Evolutionary conservation across 139 green algal species (phyloP).

Genomic region (Coelastrella sp.): DNA sequence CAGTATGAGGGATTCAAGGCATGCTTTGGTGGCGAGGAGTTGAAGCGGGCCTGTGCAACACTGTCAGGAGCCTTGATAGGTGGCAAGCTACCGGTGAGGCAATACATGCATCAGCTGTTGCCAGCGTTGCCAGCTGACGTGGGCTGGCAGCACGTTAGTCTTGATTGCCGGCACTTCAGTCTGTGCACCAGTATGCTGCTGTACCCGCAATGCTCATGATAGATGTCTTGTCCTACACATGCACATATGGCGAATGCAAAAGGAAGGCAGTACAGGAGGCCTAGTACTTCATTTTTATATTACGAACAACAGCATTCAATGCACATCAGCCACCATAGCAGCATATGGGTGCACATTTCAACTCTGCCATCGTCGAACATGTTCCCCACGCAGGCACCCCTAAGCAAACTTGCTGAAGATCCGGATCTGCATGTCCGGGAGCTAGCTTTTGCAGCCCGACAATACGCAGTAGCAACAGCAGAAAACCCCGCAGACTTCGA

Average conservation of each 20-base stretch:
- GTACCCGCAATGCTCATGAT: no score
- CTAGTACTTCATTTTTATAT: no score
- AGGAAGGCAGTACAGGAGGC: no score
- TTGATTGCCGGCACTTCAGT: no score
- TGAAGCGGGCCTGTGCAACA: slow-evolving; percentile 65
- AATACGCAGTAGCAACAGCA: slow-evolving; percentile 43
- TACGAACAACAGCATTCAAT: no score
- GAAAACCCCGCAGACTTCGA: slow-evolving; percentile 63
- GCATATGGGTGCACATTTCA: no score
- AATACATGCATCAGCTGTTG: neutral
- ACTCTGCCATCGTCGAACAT: no score
- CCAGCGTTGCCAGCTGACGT: neutral
- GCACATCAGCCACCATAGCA: no score
- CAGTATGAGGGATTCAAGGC: slow-evolving; percentile 65
- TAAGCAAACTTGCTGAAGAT: slow-evolving; percentile 13
- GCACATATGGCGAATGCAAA: no score
- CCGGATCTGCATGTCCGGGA: slow-evolving; percentile 62
- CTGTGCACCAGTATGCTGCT: no score
- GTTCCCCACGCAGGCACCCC: slow-evolving; percentile 1
- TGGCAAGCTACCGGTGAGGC: slow-evolving; percentile 7
- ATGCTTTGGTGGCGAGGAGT: slow-evolving; percentile 72
- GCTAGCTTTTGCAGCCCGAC: slow-evolving; percentile 66
- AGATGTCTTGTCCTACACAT: no score
- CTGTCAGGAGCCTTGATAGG: slow-evolving; percentile 53
- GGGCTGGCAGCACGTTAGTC: no score